Conservation (phyloP, 257 asterid species). For the Phtheirospermum japonicum region DNA sequence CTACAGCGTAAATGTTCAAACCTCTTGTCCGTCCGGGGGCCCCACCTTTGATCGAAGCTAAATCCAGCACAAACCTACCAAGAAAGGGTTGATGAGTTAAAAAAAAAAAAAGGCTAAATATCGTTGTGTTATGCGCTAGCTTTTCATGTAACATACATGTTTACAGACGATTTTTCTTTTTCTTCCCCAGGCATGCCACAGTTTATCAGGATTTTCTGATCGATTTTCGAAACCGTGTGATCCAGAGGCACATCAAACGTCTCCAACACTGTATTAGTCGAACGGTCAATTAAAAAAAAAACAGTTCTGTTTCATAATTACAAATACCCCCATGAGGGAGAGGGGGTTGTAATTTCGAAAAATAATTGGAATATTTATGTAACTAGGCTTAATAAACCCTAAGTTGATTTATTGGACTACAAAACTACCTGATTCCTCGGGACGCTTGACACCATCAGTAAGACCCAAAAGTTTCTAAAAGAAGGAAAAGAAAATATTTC, state of each 20-base stretch:
- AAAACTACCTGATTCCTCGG: constrained; percentile 47
- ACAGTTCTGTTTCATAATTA: not conserved
- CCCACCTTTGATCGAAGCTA: constrained; percentile 68
- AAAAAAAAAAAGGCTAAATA: constrained; percentile 10
- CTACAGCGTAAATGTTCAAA: constrained; percentile 33
- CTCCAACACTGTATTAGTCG: constrained; percentile 30
- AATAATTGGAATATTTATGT: too few species aligned
- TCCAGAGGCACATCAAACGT: constrained; percentile 45
- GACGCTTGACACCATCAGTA: constrained; percentile 33
- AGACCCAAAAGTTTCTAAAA: constrained; percentile 65
- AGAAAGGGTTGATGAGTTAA: constrained; percentile 18
- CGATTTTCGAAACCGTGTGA: constrained; percentile 46
- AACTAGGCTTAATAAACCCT: not conserved
- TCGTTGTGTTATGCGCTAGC: not conserved
- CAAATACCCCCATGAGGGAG: too few species aligned
- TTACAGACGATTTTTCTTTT: constrained; percentile 24
- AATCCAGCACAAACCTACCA: constrained; percentile 62
- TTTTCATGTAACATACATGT: constrained; percentile 40
- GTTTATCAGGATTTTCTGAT: constrained; percentile 52
- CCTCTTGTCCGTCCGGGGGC: constrained; percentile 92
- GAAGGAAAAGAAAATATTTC: constrained; percentile 27
- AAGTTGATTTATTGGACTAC: not conserved
- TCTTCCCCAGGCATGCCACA: not conserved
- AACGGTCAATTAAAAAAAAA: not conserved
- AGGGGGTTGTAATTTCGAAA: too few species aligned